Conservation (phyloP, 2,329 filamentous ascomycete genomes). For the Stachybotrys echinatus region DNA sequence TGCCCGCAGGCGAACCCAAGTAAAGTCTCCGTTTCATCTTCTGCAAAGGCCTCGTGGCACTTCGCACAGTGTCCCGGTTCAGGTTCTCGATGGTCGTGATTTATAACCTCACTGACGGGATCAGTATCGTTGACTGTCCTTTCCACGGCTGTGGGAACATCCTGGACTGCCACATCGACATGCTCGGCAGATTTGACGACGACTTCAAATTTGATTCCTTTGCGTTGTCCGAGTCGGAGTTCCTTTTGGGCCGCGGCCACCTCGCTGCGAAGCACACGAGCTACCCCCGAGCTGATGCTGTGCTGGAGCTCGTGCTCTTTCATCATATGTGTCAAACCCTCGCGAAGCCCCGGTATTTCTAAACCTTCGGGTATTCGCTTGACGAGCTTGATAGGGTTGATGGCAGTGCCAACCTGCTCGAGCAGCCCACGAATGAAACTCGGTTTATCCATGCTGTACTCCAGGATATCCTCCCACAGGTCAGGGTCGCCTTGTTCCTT, state of each 20-base stretch:
- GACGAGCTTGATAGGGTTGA: slow-evolving; percentile 87
- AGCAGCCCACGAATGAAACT: slow-evolving; percentile 87
- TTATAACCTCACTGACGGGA: slow-evolving; percentile 10
- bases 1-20: slow-evolving; percentile 80
- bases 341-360: slow-evolving; percentile 83
- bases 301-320: slow-evolving; percentile 94
- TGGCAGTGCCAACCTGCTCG: slow-evolving; percentile 88
- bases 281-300: slow-evolving; percentile 86
- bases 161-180: slow-evolving; percentile 36
- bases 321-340: slow-evolving; percentile 85
- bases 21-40: slow-evolving; percentile 64
- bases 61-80: slow-evolving; percentile 54
- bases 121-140: slow-evolving; percentile 12
- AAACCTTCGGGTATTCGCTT: slow-evolving; percentile 87
- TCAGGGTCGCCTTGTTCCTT: slow-evolving; percentile 90
- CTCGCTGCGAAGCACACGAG: slow-evolving; percentile 79
- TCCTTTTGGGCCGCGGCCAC: slow-evolving; percentile 79
- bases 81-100: slow-evolving; percentile 25
- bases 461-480: slow-evolving; percentile 88
- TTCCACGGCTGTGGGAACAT: slow-evolving; percentile 23
- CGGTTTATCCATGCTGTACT: slow-evolving; percentile 97
- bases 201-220: slow-evolving; percentile 86
- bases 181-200: slow-evolving; percentile 38
- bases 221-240: slow-evolving; percentile 72
- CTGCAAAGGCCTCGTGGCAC: slow-evolving; percentile 51